Conservation (phyloP, 202 grass and related monocot species). For the Digitaria exilis region DNA sequence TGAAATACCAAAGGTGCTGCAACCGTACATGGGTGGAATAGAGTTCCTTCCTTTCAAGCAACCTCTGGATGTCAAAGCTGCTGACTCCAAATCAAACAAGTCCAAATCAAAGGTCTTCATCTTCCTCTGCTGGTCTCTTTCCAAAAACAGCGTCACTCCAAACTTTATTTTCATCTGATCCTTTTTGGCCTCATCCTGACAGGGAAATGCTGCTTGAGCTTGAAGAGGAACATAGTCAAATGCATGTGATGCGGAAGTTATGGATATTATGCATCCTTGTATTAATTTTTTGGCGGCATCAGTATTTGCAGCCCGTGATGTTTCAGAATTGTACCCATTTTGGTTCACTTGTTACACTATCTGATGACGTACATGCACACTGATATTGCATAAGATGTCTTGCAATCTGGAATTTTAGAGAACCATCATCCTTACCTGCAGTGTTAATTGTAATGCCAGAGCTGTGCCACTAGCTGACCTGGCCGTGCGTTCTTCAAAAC, state of each 20-base stretch:
- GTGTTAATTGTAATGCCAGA: background rate
- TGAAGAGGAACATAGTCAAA: background rate
- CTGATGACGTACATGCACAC: constrained; percentile 2
- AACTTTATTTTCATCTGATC: constrained; percentile 9
- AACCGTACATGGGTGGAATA: constrained; percentile 59
- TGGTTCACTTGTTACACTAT: constrained; percentile 12
- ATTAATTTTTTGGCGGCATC: background rate
- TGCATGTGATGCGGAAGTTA: background rate
- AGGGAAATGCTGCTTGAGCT: constrained; percentile 53
- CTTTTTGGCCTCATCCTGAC: constrained; percentile 5
- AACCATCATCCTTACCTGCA: background rate
- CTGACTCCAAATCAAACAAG: constrained; percentile 58
- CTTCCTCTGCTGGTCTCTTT: background rate
- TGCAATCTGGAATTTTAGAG: background rate
- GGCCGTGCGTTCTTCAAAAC: background rate
- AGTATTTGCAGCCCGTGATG: constrained; percentile 25
- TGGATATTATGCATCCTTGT: constrained; percentile 7
- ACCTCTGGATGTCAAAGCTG: constrained; percentile 45
- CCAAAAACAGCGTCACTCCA: background rate
- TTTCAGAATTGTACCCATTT: constrained; percentile 17
- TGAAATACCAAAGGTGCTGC: constrained; percentile 67
- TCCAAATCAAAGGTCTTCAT: constrained; percentile 45
- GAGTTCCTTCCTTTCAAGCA: constrained; percentile 73
- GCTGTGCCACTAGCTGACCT: background rate
- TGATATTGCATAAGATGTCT: constrained; percentile 5